phyloP scores from a whole-genome alignment of 768 basidiomycete species.

The Botryobasidium botryosum region DNA sequence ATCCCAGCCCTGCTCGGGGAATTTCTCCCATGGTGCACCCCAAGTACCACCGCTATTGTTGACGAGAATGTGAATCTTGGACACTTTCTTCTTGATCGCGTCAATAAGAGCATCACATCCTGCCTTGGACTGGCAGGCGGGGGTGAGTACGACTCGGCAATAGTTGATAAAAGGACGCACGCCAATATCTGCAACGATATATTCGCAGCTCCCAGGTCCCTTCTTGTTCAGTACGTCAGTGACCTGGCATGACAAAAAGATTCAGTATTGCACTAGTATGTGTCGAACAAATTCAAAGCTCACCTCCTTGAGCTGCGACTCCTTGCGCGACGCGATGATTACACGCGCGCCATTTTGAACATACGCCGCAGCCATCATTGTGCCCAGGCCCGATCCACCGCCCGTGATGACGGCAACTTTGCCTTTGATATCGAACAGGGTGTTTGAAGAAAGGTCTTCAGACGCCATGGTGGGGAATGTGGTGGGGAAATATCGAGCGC shows the following conservation, averaged over 20 bases:
- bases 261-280: background rate
- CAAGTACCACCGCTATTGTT: constrained; percentile 73
- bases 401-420: constrained; percentile 71
- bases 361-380: constrained; percentile 68
- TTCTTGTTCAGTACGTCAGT: constrained; percentile 41
- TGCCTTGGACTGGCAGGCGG: constrained; percentile 38
- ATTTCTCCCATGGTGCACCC: constrained; percentile 51
- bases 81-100: constrained; percentile 51
- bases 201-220: constrained; percentile 45
- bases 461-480: no score
- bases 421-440: constrained; percentile 47
- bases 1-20: constrained; percentile 80
- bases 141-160: background rate
- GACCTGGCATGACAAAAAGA: constrained; percentile 21
- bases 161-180: constrained; percentile 28
- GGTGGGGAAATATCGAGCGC: no score
- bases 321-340: constrained; percentile 78
- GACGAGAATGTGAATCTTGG: constrained; percentile 62
- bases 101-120: constrained; percentile 59
- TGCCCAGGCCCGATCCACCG: constrained; percentile 69
- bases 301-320: constrained; percentile 59
- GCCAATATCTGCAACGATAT: constrained; percentile 55
- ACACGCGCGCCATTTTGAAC: constrained; percentile 78
- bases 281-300: constrained; percentile 10
- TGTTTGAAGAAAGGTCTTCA: constrained; percentile 33